Base-by-base conservation (phyloP, 2,329 filamentous ascomycete species). In the Aspergillus calidoustus region DNA sequence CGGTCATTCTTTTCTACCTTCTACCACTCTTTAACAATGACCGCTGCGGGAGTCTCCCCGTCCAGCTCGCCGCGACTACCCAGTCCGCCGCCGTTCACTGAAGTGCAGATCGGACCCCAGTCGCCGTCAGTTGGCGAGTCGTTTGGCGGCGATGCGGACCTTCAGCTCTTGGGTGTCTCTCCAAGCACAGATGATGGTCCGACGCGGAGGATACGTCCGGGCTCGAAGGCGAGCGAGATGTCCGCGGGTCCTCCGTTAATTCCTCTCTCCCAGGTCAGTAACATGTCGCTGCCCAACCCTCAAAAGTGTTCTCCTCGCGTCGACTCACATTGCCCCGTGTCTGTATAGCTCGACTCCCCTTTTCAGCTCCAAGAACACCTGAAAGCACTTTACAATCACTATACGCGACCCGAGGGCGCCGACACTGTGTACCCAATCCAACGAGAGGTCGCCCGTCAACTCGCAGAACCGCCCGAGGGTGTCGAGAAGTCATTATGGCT, bases 301-400 rank as follows among this genome's bases (percentile, higher is more conserved):
- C 19, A 7, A 19, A 23, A n/a, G 50, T 9, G 19, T 19, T 8
- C 22, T 25, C 22, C 51, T 48, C 9, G 31, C 22, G 22, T 49
- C 6, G 13, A 53, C 63, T 67, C 56, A 63, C 11, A 46, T 49
- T 25, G 15, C 8, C 31, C 7, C 57, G 31, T 49, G 64, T 47
- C 64, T 57, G 22, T 51, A 61, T 58, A 97, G 91, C 92, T 99
- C 68, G 93, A 99, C 75, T 98, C 94, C 23, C 91, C 95, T 49
- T 99, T 98, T 76, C 95, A 97, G 77, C 87, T 98, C 19, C 96
- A 97, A 78, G 95, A 99, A 79, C 94, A 99, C 74, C 89, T 99
- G 58, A 94, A 96, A 77, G 92, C 95, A 41, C 86, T 97, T 17
- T 92, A 98, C 81, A 89, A 93, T 77, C 84, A 90, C 75, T 89